Conservation (phyloP, 2,329 filamentous ascomycete species). For the Cercospora citrullina region DNA sequence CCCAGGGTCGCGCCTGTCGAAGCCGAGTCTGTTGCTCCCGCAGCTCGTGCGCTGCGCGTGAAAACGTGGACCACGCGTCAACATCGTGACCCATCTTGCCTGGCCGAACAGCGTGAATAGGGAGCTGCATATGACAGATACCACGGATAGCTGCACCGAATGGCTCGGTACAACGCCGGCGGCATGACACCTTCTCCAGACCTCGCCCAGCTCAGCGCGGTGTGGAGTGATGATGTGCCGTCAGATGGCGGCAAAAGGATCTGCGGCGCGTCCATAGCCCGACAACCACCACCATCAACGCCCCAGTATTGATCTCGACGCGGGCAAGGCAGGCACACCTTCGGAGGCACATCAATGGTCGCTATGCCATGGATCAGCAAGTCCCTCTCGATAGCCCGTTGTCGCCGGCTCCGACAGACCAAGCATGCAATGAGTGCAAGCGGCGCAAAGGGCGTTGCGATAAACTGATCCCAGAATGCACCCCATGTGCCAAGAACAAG, state of each 20-base stretch:
- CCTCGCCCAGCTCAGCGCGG: not conserved
- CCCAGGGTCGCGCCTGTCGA: not conserved
- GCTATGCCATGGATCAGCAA: constrained; percentile 23
- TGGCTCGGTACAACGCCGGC: not conserved
- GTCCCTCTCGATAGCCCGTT: constrained; percentile 1
- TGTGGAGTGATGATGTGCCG: not conserved
- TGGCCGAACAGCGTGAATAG: not conserved
- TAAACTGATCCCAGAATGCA: constrained; percentile 42
- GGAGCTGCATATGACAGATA: not conserved
- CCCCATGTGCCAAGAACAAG: constrained; percentile 46
- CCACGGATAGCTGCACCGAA: not conserved
- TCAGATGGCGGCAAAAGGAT: constrained; percentile 2
- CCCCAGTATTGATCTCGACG: not conserved
- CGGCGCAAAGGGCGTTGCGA: constrained; percentile 33
- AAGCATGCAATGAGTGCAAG: constrained; percentile 35
- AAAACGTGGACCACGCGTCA: not conserved
- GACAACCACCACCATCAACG: not conserved
- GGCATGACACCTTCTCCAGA: not conserved
- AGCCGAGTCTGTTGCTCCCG: not conserved
- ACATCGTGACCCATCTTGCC: not conserved
- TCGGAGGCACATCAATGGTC: not conserved
- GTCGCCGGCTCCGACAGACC: constrained; percentile 22
- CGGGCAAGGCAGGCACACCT: not conserved
- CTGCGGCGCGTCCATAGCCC: not conserved
- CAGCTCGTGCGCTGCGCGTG: not conserved